Conservation (phyloP, 805 yeast species). For the Sugiyamaella marilandica region DNA sequence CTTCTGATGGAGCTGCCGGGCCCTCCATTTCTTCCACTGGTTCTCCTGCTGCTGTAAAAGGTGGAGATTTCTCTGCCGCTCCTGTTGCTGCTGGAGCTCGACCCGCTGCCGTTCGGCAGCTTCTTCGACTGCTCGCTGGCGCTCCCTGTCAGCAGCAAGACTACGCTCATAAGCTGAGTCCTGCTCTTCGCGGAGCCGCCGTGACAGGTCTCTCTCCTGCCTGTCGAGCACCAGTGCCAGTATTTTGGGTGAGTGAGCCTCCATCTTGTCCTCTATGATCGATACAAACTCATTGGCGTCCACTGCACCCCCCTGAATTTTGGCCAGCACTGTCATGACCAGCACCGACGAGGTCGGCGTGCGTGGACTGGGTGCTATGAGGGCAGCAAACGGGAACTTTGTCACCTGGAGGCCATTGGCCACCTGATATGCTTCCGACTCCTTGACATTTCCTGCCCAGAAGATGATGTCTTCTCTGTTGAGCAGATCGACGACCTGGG, state of each 20-base stretch:
- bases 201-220: slow-evolving; percentile 49
- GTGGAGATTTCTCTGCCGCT: slow-evolving; percentile 12
- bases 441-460: slow-evolving; percentile 87
- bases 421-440: slow-evolving; percentile 78
- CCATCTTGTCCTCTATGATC: slow-evolving; percentile 43
- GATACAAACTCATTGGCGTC: slow-evolving; percentile 39
- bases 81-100: slow-evolving; percentile 18
- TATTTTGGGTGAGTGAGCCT: slow-evolving; percentile 55
- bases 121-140: slow-evolving; percentile 26
- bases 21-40: slow-evolving; percentile 51
- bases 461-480: slow-evolving; percentile 51
- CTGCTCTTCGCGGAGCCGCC: slow-evolving; percentile 65
- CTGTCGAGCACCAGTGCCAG: slow-evolving; percentile 57
- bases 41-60: slow-evolving; percentile 23
- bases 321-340: slow-evolving; percentile 55
- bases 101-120: slow-evolving; percentile 19
- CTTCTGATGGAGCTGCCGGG: slow-evolving; percentile 24
- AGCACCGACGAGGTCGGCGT: slow-evolving; percentile 37
- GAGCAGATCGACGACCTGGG: slow-evolving; percentile 42
- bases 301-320: slow-evolving; percentile 52
- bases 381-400: slow-evolving; percentile 75
- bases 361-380: slow-evolving; percentile 61
- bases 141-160: slow-evolving; percentile 60
- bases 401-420: slow-evolving; percentile 69
- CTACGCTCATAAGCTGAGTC: slow-evolving; percentile 73